Conservation (phyloP, 345 rosid genomes). For the Citrus cavaleriei region DNA sequence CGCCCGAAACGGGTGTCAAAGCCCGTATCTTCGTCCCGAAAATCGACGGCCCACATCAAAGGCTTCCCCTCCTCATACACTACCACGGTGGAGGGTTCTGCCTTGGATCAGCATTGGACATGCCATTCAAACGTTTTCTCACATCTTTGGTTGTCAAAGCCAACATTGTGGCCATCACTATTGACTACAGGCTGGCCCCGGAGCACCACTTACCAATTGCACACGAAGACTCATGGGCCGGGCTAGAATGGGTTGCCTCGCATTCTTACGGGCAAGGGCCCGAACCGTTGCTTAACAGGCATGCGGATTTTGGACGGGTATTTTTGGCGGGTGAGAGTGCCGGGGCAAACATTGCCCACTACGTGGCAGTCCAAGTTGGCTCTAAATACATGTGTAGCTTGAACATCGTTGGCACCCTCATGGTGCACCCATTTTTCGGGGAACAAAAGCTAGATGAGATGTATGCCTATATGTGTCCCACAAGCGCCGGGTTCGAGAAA, state of each 20-base stretch:
- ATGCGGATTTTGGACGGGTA: slow-evolving; percentile 37
- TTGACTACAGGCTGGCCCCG: slow-evolving; percentile 63
- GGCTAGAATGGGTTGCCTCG: slow-evolving; percentile 43
- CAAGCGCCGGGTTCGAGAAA: slow-evolving; percentile 19
- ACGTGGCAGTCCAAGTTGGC: slow-evolving; percentile 32
- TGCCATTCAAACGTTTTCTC: neutral
- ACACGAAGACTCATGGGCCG: slow-evolving; percentile 52
- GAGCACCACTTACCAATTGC: slow-evolving; percentile 54
- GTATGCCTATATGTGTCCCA: slow-evolving; percentile 25
- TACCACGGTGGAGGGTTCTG: slow-evolving; percentile 55
- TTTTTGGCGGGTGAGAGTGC: slow-evolving; percentile 60
- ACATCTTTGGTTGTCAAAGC: slow-evolving; percentile 17
- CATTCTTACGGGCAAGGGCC: slow-evolving; percentile 39
- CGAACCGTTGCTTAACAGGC: slow-evolving; percentile 42
- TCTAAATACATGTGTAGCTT: slow-evolving; percentile 13
- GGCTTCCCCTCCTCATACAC: slow-evolving; percentile 47
- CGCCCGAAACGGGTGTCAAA: slow-evolving; percentile 12
- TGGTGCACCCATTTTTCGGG: slow-evolving; percentile 49
- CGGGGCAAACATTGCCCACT: slow-evolving; percentile 56
- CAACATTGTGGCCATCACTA: slow-evolving; percentile 35
- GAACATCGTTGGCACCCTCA: slow-evolving; percentile 24
- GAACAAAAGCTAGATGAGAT: slow-evolving; percentile 30
- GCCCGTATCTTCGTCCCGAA: slow-evolving; percentile 31
- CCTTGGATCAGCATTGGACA: slow-evolving; percentile 35
- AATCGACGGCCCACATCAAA: neutral